Conservation (phyloP, 164 flowering plant species). For the Nymphaea thermarum region DNA sequence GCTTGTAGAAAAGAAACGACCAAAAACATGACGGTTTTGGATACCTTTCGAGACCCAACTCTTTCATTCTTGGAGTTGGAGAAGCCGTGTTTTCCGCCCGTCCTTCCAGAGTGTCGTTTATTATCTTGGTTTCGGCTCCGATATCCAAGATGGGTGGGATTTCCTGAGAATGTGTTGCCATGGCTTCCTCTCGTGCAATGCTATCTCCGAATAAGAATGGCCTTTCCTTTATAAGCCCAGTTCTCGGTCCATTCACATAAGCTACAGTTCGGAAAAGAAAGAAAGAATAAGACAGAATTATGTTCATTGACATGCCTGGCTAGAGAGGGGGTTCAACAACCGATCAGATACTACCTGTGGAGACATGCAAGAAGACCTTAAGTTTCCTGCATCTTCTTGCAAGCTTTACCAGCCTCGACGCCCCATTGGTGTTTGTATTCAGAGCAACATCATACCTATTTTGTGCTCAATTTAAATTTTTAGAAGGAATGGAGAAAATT, state of each 20-base stretch:
- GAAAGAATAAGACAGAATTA: too few species aligned
- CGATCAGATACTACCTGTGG: conserved; percentile 38
- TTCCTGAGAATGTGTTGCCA: too few species aligned
- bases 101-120: conserved; percentile 18
- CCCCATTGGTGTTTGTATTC: conserved; percentile 55
- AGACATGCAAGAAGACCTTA: conserved; percentile 59
- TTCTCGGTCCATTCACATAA: too few species aligned
- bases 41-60: conserved; percentile 70
- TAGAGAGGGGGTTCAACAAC: too few species aligned
- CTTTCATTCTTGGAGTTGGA: conserved; percentile 50
- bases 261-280: too few species aligned
- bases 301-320: too few species aligned
- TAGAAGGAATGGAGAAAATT: too few species aligned
- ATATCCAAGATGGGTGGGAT: conserved; percentile 37
- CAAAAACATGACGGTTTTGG: too few species aligned
- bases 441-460: conserved; percentile 59
- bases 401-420: conserved; percentile 42
- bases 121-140: conserved; percentile 54
- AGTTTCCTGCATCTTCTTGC: conserved; percentile 62
- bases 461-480: background rate
- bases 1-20: too few species aligned
- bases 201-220: too few species aligned
- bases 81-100: conserved; percentile 13
- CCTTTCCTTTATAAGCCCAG: too few species aligned
- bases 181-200: too few species aligned